Base-by-base conservation (phyloP, 192 early-diverging fungal species). In the Coemansia sp. region DNA sequence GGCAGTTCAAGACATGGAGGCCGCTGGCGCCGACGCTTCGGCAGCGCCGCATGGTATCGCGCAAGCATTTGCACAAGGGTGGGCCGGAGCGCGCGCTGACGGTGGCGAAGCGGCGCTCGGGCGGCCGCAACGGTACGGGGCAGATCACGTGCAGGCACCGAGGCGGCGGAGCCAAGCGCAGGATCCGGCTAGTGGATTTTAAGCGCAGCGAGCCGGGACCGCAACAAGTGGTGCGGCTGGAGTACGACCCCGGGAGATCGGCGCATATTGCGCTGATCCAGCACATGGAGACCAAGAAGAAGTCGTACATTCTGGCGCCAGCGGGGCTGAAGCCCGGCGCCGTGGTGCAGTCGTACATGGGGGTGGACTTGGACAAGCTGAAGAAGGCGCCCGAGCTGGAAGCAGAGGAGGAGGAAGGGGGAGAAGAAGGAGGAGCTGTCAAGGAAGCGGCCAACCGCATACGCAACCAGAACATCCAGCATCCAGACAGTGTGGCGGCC, bases 1-100 rank as follows among this genome's bases (percentile, higher is more conserved):
- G 85, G 20, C 89, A 91, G 68, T 96, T 97, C 88, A 98, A 97
- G 85, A 90, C 94, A 14, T 94, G 94, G 83, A 98, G 92, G 77
- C 88, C 92, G 1, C 87, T 94, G 6, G 89, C 95, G 7, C 92
- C 92, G 21, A 95, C 95, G 66, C 87, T 89, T 23, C 87, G 93
- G 57, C 91, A 95, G 87, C 84, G 93, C 8, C 89, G 91, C 36
- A 88, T 95, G 81, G 87, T 89, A 3, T 90, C 93, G 45, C 90
- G 91, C 64, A 92, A 94, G 66, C 90, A 96, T 71, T 87, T 97
- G 52, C 90, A 89, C 84, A 92, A 95, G 78, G 95, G 95, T 56
- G 88, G 88, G 44, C 89, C 92, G 20, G 75, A 95, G n/a, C 85
- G 88, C 45, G 78, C 88, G 30, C 84, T 98, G 53, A 92, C 92